Conservation (phyloP, 768 basidiomycete species). For the Chiua virens region DNA sequence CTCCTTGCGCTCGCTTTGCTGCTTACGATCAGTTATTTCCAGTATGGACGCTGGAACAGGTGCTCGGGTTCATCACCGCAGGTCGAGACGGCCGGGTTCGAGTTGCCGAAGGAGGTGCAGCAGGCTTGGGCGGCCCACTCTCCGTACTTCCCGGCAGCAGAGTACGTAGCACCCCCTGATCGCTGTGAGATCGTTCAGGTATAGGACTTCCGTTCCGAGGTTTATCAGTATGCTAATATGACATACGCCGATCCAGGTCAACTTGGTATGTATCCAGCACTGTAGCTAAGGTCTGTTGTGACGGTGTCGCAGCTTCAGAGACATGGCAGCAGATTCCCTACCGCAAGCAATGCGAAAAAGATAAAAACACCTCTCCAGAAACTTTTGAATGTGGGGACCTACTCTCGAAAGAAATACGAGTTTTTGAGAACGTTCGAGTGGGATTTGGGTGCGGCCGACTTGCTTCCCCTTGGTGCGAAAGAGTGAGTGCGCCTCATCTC, state of each 20-base stretch:
- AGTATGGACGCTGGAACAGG: conserved; percentile 6
- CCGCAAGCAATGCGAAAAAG: conserved; percentile 40
- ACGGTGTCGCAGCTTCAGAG: conserved; percentile 59
- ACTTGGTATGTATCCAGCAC: conserved; percentile 24
- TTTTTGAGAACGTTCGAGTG: conserved; percentile 64
- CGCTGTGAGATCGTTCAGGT: conserved; percentile 60
- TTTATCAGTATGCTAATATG: background rate
- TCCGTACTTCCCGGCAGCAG: conserved; percentile 52
- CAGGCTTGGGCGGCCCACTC: conserved; percentile 61
- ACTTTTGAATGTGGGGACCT: conserved; percentile 47
- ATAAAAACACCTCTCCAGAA: conserved; percentile 54
- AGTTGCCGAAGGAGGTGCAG: conserved; percentile 23
- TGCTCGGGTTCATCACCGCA: background rate
- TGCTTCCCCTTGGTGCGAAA: conserved; percentile 66
- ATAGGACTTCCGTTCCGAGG: conserved; percentile 2
- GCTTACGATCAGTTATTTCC: conserved; percentile 13
- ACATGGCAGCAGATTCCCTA: conserved; percentile 81
- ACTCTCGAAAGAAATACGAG: conserved; percentile 45
- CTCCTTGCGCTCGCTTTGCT: conserved; percentile 18
- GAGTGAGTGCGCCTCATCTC: conserved; percentile 45
- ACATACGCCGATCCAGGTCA: conserved; percentile 16
- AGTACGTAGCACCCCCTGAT: conserved; percentile 47
- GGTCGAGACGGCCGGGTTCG: background rate
- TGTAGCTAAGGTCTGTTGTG: background rate
- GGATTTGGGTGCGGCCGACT: conserved; percentile 52